These are phyloP conservation scores for Fusarium sp. DNA, from an alignment of 2,329 filamentous ascomycete species.

Conservation along the genomic window DNA sequence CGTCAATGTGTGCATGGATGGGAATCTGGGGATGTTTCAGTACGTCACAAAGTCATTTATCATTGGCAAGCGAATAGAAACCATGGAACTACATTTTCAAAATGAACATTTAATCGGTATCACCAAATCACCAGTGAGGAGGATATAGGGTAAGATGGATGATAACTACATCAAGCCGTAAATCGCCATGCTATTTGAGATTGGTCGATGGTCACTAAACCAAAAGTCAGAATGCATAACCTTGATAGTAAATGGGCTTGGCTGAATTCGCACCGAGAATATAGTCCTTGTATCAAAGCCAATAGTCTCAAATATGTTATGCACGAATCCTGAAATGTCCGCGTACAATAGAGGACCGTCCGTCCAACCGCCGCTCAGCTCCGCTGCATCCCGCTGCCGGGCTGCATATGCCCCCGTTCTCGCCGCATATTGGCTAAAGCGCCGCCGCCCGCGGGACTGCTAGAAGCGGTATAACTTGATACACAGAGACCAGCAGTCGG, in stretches of 20 bases:
- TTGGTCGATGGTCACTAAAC: not conserved
- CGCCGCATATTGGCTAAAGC: constrained; percentile 15
- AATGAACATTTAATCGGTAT: not conserved
- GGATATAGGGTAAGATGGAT: not conserved
- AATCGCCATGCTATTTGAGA: not conserved
- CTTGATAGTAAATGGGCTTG: not conserved
- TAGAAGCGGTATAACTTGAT: constrained; percentile 38
- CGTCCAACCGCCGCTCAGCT: constrained; percentile 17
- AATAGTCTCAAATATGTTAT: not conserved
- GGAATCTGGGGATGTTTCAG: not conserved
- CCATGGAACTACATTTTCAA: not conserved
- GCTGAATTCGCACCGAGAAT: not conserved
- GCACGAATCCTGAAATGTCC: constrained; percentile 6
- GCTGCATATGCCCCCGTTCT: constrained; percentile 29
- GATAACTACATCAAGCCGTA: not conserved
- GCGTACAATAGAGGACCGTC: constrained; percentile 4
- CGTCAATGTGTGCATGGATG: not conserved
- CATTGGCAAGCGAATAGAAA: not conserved
- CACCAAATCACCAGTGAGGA: not conserved
- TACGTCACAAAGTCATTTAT: constrained; percentile 3
- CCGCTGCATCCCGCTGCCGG: constrained; percentile 32
- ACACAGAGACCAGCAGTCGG: constrained; percentile 9
- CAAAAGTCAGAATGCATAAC: not conserved
- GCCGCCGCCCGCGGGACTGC: constrained; percentile 42
- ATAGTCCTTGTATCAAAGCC: not conserved